phyloP scores from a whole-genome alignment of 192 early-diverging fungal species.

The Backusella australiensis region DNA sequence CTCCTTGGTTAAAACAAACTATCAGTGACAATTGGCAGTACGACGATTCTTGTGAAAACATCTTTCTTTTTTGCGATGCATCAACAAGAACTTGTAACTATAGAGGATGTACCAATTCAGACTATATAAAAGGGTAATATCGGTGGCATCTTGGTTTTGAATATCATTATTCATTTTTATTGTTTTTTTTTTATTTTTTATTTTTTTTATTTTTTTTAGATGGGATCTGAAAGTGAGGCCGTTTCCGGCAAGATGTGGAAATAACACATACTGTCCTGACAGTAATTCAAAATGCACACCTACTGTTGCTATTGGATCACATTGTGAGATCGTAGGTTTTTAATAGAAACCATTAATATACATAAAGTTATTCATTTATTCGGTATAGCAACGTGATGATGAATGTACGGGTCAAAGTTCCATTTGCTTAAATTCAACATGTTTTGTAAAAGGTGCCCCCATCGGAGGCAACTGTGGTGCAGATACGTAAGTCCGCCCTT shows the following conservation, averaged over 20 bases:
- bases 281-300: constrained; percentile 32
- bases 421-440: constrained; percentile 36
- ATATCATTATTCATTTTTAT: background rate
- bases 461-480: constrained; percentile 27
- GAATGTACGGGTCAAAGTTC: constrained; percentile 26
- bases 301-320: constrained; percentile 10
- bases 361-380: background rate
- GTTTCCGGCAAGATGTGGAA: constrained; percentile 27
- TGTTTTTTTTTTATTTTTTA: background rate
- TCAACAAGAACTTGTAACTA: constrained; percentile 20
- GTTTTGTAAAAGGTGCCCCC: constrained; percentile 31
- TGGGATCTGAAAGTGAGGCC: constrained; percentile 19
- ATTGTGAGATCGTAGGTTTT: constrained; percentile 30
- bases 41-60: constrained; percentile 28
- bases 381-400: constrained; percentile 34
- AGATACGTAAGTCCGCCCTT: constrained; percentile 25
- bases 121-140: constrained; percentile 35
- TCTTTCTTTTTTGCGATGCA: constrained; percentile 30
- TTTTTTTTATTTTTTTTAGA: constrained; percentile 7
- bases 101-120: constrained; percentile 34
- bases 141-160: background rate
- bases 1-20: background rate
- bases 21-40: constrained; percentile 26
- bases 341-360: background rate
- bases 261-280: constrained; percentile 33